Evolutionary conservation across 164 flowering plant genomes (phyloP).

Genomic region (Akebia trifoliata): DNA sequence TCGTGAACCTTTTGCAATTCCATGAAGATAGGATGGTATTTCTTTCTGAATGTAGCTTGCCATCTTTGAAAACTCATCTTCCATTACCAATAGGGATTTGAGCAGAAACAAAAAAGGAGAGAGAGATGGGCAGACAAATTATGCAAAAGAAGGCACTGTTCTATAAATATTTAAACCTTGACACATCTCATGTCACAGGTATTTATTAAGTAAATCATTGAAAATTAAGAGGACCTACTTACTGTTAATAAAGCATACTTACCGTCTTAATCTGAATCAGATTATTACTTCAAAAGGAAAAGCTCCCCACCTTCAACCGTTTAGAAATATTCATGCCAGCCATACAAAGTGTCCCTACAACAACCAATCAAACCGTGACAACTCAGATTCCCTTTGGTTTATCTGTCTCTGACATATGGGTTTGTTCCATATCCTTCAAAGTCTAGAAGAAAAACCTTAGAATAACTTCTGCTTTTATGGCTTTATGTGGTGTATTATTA

Average conservation of each 20-base stretch:
- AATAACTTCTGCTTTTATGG: conserved; percentile 9
- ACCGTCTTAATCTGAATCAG: conserved; percentile 19
- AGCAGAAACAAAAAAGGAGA: conserved; percentile 3
- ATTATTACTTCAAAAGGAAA: too few species aligned
- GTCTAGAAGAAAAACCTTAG: conserved; percentile 5
- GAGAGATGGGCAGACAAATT: conserved; percentile 16
- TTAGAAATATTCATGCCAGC: conserved; percentile 19
- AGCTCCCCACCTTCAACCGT: too few species aligned
- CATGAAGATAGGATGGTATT: conserved; percentile 21
- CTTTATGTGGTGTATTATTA: conserved; percentile 14
- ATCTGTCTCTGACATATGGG: background rate
- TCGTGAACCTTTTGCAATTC: conserved; percentile 13
- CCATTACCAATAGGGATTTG: conserved; percentile 20
- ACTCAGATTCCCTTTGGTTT: background rate
- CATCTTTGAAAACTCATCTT: conserved; percentile 32
- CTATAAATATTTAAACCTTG: conserved; percentile 18
- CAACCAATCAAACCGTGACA: conserved; percentile 24
- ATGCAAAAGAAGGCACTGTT: conserved; percentile 12
- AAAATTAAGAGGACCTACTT: conserved; percentile 18
- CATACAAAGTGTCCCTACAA: conserved; percentile 6
- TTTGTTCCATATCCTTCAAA: background rate
- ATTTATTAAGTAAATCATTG: conserved; percentile 5
- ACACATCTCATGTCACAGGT: conserved; percentile 13
- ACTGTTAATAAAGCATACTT: conserved; percentile 10
- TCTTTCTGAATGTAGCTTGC: conserved; percentile 30